Conservation (phyloP, 2,329 filamentous ascomycete species). For the Aspergillus fructus region DNA sequence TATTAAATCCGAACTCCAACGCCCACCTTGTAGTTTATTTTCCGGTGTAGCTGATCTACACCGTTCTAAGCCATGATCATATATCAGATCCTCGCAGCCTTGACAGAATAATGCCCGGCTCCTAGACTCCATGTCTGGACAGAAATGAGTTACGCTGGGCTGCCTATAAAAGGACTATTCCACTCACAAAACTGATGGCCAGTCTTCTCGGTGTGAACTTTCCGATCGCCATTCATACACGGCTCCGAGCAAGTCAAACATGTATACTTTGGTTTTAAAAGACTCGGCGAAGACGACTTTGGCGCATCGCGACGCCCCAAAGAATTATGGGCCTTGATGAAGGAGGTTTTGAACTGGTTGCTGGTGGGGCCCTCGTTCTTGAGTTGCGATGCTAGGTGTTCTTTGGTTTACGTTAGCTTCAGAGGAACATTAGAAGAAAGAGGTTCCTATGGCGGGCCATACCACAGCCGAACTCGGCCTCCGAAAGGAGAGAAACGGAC, state of each 20-base stretch:
- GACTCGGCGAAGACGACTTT: constrained; percentile 19
- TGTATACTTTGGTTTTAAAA: constrained; percentile 40
- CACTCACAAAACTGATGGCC: constrained; percentile 43
- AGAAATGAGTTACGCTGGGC: constrained; percentile 7
- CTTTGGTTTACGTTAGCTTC: constrained; percentile 21
- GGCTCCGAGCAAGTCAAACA: constrained; percentile 39
- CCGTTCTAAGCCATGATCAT: constrained; percentile 41
- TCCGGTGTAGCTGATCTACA: constrained; percentile 28
- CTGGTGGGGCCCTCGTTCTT: constrained; percentile 32
- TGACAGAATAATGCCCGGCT: constrained; percentile 42
- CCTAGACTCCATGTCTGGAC: constrained; percentile 41
- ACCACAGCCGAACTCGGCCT: constrained; percentile 44
- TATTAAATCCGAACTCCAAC: background rate
- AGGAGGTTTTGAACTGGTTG: constrained; percentile 36
- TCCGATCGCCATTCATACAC: constrained; percentile 32
- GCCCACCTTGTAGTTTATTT: constrained; percentile 21
- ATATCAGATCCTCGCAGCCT: constrained; percentile 42
- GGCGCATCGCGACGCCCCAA: constrained; percentile 29
- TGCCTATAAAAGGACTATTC: background rate
- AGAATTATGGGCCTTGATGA: constrained; percentile 32
- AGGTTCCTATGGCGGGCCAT: constrained; percentile 19
- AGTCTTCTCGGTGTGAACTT: constrained; percentile 37
- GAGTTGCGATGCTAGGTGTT: constrained; percentile 39
- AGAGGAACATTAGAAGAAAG: background rate
- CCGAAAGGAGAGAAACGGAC: constrained; percentile 33